These are phyloP conservation scores for Inga laurina DNA, from an alignment of 306 rosid species.

Conservation along the genomic window DNA sequence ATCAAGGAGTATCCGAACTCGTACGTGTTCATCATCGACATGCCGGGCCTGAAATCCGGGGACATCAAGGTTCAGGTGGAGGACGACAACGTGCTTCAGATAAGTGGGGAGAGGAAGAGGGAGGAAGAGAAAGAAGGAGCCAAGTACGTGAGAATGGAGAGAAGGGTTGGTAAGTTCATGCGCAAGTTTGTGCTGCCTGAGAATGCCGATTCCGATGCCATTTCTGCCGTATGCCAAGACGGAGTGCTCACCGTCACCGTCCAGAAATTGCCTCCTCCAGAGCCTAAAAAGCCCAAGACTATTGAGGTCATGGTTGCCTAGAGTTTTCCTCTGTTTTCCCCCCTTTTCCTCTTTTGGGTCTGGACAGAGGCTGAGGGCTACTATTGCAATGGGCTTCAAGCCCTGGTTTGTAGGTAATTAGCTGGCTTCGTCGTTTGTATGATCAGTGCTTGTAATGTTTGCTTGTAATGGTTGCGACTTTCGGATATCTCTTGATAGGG, in stretches of 20 bases:
- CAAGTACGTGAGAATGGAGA: constrained; percentile 71
- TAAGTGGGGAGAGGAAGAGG: constrained; percentile 71
- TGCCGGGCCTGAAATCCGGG: constrained; percentile 74
- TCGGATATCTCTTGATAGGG: not conserved
- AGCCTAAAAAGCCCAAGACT: constrained; percentile 73
- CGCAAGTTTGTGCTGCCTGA: constrained; percentile 75
- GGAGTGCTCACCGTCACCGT: constrained; percentile 69
- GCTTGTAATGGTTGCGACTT: not conserved
- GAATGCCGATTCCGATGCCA: constrained; percentile 53
- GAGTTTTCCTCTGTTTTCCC: not conserved
- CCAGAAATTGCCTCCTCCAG: constrained; percentile 71
- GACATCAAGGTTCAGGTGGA: constrained; percentile 75
- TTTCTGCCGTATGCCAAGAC: constrained; percentile 69
- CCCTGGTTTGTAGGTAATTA: not conserved
- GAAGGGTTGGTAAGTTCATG: constrained; percentile 73
- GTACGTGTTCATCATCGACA: constrained; percentile 63
- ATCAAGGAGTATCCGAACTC: constrained; percentile 63
- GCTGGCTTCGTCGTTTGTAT: not conserved
- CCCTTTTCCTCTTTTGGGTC: not conserved
- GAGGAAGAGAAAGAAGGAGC: constrained; percentile 73
- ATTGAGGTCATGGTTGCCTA: constrained; percentile 58
- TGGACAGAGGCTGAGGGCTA: not conserved
- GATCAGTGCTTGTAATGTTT: not conserved
- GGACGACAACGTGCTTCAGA: constrained; percentile 66
- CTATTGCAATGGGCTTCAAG: not conserved